These are phyloP conservation scores for Rhodotorula sp. DNA, from an alignment of 1,284 basidiomycete genomes.

Conservation along the genomic window DNA sequence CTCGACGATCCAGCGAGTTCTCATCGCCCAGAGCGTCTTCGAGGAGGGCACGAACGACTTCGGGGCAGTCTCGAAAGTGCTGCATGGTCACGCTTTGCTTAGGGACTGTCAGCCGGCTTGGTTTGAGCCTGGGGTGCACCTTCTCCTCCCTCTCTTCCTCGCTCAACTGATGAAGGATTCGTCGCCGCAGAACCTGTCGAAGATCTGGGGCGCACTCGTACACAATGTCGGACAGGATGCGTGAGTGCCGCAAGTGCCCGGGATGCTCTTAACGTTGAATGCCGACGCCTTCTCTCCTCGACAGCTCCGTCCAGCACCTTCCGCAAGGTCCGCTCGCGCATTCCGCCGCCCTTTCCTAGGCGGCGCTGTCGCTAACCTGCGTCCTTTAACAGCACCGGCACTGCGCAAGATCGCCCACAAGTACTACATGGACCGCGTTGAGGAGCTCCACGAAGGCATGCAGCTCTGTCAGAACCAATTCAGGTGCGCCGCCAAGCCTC, in stretches of 20 bases:
- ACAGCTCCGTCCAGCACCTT: conserved; percentile 6
- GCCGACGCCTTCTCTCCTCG: neutral
- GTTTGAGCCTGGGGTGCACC: conserved; percentile 24
- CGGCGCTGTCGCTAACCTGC: too few relatives aligned
- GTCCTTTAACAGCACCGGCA: conserved; percentile 10
- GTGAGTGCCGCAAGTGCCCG: neutral
- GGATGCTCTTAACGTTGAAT: too few relatives aligned
- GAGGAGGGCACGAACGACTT: conserved; percentile 61
- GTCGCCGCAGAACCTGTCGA: conserved; percentile 1
- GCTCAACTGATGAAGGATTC: too few relatives aligned
- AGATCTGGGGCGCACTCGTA: conserved; percentile 11
- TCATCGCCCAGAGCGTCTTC: conserved; percentile 50
- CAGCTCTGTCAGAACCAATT: conserved; percentile 34
- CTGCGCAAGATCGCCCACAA: conserved; percentile 36
- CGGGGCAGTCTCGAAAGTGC: conserved; percentile 44
- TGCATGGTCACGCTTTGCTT: conserved; percentile 30
- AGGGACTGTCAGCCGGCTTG: neutral
- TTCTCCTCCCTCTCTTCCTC: neutral
- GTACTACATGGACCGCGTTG: conserved; percentile 38
- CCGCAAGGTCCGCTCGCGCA: conserved; percentile 10
- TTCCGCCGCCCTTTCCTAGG: neutral
- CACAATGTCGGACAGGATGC: conserved; percentile 8
- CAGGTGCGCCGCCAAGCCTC: conserved; percentile 9
- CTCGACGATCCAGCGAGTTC: conserved; percentile 26
- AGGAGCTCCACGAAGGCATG: conserved; percentile 31